phyloP scores from a whole-genome alignment of 2,329 filamentous ascomycete species.

The Aspergillus sclerotialis region DNA sequence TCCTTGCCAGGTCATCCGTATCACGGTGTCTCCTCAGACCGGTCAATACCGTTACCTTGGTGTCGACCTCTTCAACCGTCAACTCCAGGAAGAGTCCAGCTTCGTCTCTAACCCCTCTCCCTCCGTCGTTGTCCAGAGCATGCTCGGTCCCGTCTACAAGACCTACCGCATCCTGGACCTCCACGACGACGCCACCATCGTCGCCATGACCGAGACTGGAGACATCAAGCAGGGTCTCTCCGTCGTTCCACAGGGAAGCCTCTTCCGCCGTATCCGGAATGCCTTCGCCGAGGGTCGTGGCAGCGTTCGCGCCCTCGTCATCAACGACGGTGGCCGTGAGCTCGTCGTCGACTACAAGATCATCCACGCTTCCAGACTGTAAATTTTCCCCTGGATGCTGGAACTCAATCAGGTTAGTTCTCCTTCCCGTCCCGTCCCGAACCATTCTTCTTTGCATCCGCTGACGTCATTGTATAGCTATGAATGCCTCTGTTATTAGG shows the following conservation, averaged over 20 bases:
- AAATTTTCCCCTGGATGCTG: too few relatives aligned
- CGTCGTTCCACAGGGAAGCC: constrained; percentile 90
- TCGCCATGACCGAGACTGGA: constrained; percentile 97
- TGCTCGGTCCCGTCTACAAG: constrained; percentile 99
- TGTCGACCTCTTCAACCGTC: constrained; percentile 99
- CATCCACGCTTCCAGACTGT: constrained; percentile 70
- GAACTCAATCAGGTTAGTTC: too few relatives aligned
- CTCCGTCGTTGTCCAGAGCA: constrained; percentile 97
- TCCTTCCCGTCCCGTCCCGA: too few relatives aligned
- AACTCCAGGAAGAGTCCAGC: constrained; percentile 96
- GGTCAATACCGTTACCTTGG: constrained; percentile 99
- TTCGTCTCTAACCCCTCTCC: constrained; percentile 96
- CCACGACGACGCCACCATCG: constrained; percentile 71
- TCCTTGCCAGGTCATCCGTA: constrained; percentile 99
- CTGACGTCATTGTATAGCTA: too few relatives aligned
- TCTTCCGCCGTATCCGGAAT: constrained; percentile 71
- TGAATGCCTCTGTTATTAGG: too few relatives aligned
- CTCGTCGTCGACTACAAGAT: constrained; percentile 99
- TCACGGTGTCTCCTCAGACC: constrained; percentile 95
- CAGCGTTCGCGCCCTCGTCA: constrained; percentile 89
- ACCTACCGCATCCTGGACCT: constrained; percentile 99
- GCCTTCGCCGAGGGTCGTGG: constrained; percentile 89
- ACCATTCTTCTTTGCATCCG: too few relatives aligned
- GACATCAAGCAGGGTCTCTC: constrained; percentile 95
- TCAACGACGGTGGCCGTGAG: constrained; percentile 87